Evolutionary conservation across 23 red algal species (phyloP).

Genomic region (Chondrus crispus): DNA sequence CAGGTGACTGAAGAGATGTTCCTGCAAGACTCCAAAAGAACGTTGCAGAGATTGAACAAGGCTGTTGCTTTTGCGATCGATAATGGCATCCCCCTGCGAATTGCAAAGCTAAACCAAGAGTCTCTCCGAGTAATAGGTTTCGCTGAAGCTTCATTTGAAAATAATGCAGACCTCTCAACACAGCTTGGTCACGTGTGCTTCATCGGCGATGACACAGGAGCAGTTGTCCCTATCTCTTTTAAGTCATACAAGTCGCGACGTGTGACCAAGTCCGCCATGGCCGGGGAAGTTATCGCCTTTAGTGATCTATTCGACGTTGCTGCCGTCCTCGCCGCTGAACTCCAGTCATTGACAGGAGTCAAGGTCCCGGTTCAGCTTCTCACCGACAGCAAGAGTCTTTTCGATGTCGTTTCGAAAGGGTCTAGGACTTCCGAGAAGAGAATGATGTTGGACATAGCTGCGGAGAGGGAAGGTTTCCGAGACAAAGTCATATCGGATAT

Average conservation of each 20-base stretch:
- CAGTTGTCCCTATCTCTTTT: background rate
- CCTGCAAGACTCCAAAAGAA: background rate
- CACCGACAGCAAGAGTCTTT: constrained; percentile 15
- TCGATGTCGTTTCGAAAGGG: constrained; percentile 33
- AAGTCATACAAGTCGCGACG: constrained; percentile 32
- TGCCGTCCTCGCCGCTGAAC: background rate
- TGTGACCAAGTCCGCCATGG: constrained; percentile 21
- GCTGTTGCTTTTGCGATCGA: background rate
- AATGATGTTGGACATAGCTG: constrained; percentile 24
- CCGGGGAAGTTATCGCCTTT: constrained; percentile 47
- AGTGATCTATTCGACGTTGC: background rate
- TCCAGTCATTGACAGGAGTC: background rate
- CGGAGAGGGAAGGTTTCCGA: constrained; percentile 3
- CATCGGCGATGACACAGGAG: background rate
- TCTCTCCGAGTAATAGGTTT: constrained; percentile 15
- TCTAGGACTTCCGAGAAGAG: constrained; percentile 26
- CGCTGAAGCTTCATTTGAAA: constrained; percentile 40
- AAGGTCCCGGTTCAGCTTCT: background rate
- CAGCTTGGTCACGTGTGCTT: constrained; percentile 33
- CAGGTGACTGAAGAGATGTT: constrained; percentile 24
- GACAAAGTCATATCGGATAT: constrained; percentile 10
- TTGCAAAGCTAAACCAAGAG: background rate
- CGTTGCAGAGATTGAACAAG: constrained; percentile 15
- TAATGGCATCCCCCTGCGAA: background rate
- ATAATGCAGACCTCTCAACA: constrained; percentile 10